Conservation (phyloP, 306 rosid species). For the Echinosophora koreensis region DNA sequence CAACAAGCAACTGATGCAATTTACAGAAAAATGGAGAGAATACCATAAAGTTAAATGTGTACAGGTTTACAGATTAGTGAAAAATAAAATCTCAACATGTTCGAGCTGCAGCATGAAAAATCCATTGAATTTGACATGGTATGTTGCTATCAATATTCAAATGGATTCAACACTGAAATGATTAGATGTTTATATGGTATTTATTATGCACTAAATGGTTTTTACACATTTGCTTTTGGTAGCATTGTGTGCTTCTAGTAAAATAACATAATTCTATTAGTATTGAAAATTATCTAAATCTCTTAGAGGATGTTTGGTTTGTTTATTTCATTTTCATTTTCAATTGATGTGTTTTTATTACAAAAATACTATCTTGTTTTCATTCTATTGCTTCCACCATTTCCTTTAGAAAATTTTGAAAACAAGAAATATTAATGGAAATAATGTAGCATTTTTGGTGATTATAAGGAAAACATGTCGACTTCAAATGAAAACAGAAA, state of each 20-base stretch:
- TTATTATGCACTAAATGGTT: not conserved
- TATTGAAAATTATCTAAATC: not conserved
- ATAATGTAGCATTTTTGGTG: too few relatives aligned
- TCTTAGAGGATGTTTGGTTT: not conserved
- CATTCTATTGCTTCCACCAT: too few relatives aligned
- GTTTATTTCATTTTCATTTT: not conserved
- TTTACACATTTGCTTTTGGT: not conserved
- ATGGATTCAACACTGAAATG: not conserved
- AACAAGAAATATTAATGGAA: too few relatives aligned
- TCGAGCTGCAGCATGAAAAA: slow-evolving; percentile 18
- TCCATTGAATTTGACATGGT: not conserved
- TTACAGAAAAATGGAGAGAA: slow-evolving; percentile 5
- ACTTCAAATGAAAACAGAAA: too few relatives aligned
- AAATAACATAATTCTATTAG: slow-evolving; percentile 1
- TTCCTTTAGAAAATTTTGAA: too few relatives aligned
- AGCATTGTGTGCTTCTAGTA: not conserved
- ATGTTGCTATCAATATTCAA: not conserved
- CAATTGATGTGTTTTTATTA: not conserved
- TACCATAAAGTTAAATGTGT: not conserved
- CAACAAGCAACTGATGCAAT: slow-evolving; percentile 8
- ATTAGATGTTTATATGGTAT: not conserved
- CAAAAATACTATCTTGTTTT: too few relatives aligned
- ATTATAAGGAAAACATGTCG: too few relatives aligned
- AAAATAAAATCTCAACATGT: slow-evolving; percentile 14
- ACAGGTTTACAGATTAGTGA: slow-evolving; percentile 30